A percentile compares a stretch with the other conserved stretches of the same genome.
Evolutionary conservation across 2,329 filamentous ascomycete species (phyloP).

Genomic region (Colletotrichum sp.): DNA sequence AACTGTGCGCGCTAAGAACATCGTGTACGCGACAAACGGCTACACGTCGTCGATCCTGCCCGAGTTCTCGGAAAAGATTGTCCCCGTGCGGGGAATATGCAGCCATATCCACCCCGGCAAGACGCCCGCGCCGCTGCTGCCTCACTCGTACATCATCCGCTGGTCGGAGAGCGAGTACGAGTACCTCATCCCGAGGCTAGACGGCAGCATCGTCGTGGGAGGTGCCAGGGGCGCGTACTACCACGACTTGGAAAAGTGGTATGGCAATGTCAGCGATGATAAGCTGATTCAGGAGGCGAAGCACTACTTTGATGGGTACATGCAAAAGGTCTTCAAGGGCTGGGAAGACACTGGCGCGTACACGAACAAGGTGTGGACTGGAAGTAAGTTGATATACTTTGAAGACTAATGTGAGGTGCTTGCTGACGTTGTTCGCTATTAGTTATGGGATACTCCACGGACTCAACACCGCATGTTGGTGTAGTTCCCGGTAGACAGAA

Average conservation of each 20-base stretch:
- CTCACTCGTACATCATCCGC: slow-evolving; percentile 65
- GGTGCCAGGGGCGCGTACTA: slow-evolving; percentile 41
- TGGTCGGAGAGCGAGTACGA: slow-evolving; percentile 65
- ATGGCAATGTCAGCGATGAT: slow-evolving; percentile 46
- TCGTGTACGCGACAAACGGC: slow-evolving; percentile 32
- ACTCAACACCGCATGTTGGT: slow-evolving; percentile 49
- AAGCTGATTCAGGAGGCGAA: slow-evolving; percentile 40
- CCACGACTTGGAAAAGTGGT: slow-evolving; percentile 39
- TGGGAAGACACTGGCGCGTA: slow-evolving; percentile 48
- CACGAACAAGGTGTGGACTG: slow-evolving; percentile 45
- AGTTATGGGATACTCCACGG: slow-evolving; percentile 48
- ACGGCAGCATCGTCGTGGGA: slow-evolving; percentile 48
- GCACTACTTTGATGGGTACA: slow-evolving; percentile 48
- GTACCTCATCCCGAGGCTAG: slow-evolving; percentile 66
- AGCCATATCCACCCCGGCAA: slow-evolving; percentile 30
- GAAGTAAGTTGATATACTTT: slow-evolving; percentile 29
- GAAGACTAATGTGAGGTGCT: too few relatives aligned
- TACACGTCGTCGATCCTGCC: slow-evolving; percentile 29
- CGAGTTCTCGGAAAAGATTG: slow-evolving; percentile 24
- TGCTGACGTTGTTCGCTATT: not conserved
- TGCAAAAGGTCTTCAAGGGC: slow-evolving; percentile 48
- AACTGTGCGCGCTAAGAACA: slow-evolving; percentile 18
- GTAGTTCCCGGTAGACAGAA: slow-evolving; percentile 40
- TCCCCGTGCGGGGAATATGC: slow-evolving; percentile 35
- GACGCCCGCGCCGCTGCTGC: slow-evolving; percentile 39